phyloP scores from a whole-genome alignment of 805 yeast species.

The Nakazawaea peltata region DNA sequence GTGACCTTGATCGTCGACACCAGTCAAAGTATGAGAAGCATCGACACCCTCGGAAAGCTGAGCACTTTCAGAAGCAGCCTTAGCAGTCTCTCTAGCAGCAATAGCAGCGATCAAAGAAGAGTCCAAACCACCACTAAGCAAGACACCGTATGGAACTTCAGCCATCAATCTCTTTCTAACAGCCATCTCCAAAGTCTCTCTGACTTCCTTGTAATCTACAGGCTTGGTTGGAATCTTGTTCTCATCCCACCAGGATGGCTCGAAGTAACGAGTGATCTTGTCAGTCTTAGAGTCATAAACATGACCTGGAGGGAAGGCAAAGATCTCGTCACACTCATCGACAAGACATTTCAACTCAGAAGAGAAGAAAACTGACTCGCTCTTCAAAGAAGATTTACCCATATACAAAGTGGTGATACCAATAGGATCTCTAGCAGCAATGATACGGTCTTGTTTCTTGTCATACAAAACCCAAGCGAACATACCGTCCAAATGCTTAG shows the following conservation, averaged over 20 bases:
- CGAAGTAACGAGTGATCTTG: slow-evolving; percentile 77
- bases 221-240: slow-evolving; percentile 63
- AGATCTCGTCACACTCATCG: slow-evolving; percentile 89
- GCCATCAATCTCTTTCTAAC: slow-evolving; percentile 99
- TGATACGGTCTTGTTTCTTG: slow-evolving; percentile 70
- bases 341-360: slow-evolving; percentile 90
- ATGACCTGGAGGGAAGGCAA: slow-evolving; percentile 98
- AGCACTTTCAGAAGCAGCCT: slow-evolving; percentile 51
- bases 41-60: slow-evolving; percentile 40
- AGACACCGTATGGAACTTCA: slow-evolving; percentile 98
- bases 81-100: slow-evolving; percentile 92
- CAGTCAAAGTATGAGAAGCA: slow-evolving; percentile 70
- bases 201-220: slow-evolving; percentile 62
- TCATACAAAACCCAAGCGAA: slow-evolving; percentile 93
- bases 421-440: slow-evolving; percentile 98
- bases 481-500: slow-evolving; percentile 95
- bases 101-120: slow-evolving; percentile 94
- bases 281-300: slow-evolving; percentile 90
- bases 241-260: slow-evolving; percentile 94
- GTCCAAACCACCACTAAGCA: slow-evolving; percentile 95
- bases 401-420: slow-evolving; percentile 95
- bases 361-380: slow-evolving; percentile 81
- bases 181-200: slow-evolving; percentile 82
- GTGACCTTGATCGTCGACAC: slow-evolving; percentile 86
- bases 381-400: slow-evolving; percentile 69